Base-by-base conservation (phyloP, 2,329 filamentous ascomycete genomes). In the Colletotrichum gigasporum region DNA sequence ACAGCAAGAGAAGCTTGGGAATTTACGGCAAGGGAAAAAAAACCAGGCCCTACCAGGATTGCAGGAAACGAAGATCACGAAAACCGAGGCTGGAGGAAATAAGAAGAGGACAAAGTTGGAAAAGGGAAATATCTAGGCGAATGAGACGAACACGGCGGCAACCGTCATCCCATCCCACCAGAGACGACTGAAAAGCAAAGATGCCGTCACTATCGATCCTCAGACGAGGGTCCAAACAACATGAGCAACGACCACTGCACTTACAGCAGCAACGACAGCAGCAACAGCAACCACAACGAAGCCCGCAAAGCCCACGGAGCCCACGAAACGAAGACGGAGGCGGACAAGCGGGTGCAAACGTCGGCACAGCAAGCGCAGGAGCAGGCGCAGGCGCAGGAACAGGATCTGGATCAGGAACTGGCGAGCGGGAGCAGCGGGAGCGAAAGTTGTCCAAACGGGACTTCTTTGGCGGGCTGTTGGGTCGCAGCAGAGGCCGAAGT, bases 171-270 rank as follows among this genome's bases (percentile, higher is more conserved):
- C 50, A 37, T 30, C 48, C 12, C 42, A 54, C 9, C 11, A 30
- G 41, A 30, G 26, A 28, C 50, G 50, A 64, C 62, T 51, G 9
- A 10, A 35, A 41, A 4, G 26, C 24, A 37, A 39, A 65, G 37
- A 78, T 78, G 75, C 74, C 74, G 37, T 73, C 73, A 16, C 70
- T 78, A 37, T 73, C 73, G 24, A 69, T 73, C 7, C 68, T 74
- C 57, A 73, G 71, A 53, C 71, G 73, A 18, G 64, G 66, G 28
- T 50, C 56, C 35, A 64, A 52, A 54, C 71, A 70, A 39, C 69
- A 60, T 66, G 68, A 57, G 47, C 64, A 65, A 66, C 59, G 63
- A 28, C 44, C 63, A 18, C 5, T 35, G 20, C 35, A 51, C 9
- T 32, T 35, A n/a, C 37, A 30, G 14, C 51, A 35, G 34, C 63